A percentile compares a stretch with the other conserved stretches of the same genome.
phyloP scores from a whole-genome alignment of 257 asterid genomes.

The Anisodus tanguticus region DNA sequence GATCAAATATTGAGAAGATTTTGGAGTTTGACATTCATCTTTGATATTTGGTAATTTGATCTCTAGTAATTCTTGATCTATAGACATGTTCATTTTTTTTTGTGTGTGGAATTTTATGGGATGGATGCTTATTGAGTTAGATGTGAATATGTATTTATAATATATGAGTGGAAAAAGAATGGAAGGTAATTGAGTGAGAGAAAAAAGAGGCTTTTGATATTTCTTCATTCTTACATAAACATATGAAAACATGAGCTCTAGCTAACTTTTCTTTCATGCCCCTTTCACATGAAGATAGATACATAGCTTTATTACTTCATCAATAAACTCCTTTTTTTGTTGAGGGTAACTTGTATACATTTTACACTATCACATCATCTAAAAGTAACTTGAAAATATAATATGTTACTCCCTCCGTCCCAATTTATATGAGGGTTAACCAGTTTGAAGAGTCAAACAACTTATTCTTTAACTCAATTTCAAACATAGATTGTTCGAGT shows the following conservation, averaged over 20 bases:
- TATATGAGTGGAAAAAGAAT: background rate
- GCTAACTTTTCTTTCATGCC: background rate
- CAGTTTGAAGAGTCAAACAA: too few relatives aligned
- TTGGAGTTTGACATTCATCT: conserved; percentile 56
- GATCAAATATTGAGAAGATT: conserved; percentile 51
- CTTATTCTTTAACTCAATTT: too few relatives aligned
- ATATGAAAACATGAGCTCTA: background rate
- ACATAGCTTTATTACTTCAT: background rate
- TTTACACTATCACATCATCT: too few relatives aligned
- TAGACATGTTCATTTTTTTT: conserved; percentile 38
- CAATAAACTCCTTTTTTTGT: too few relatives aligned
- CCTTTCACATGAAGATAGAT: background rate
- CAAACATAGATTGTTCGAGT: too few relatives aligned
- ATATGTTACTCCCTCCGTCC: too few relatives aligned
- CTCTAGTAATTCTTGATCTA: conserved; percentile 48
- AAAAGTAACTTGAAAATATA: too few relatives aligned
- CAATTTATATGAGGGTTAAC: too few relatives aligned
- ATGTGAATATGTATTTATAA: background rate
- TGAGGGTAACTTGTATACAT: too few relatives aligned
- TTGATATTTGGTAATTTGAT: conserved; percentile 27
- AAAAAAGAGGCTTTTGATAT: conserved; percentile 7
- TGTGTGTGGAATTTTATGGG: background rate
- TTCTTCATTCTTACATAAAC: conserved; percentile 21
- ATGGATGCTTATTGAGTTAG: background rate
- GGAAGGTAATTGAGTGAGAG: conserved; percentile 9